phyloP scores from a whole-genome alignment of 805 yeast species.

The Candida fluviatilis region DNA sequence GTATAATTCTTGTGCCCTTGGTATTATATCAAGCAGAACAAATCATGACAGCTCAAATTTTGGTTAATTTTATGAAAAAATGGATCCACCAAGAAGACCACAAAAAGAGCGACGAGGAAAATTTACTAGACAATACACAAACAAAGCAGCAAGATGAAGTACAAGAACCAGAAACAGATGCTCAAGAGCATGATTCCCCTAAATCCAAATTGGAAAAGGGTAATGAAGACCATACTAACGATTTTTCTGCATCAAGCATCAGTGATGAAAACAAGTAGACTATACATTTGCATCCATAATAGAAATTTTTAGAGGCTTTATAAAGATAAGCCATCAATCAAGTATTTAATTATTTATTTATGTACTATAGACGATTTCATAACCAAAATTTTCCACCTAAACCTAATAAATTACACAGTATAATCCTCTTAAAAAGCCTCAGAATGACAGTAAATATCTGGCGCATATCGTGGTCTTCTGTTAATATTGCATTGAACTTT shows the following conservation, averaged over 20 bases:
- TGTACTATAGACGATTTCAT: not conserved
- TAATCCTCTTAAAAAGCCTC: slow-evolving; percentile 23
- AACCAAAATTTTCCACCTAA: not conserved
- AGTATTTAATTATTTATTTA: too few species aligned
- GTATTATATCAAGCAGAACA: slow-evolving; percentile 87
- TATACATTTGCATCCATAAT: too few species aligned
- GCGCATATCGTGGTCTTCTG: slow-evolving; percentile 23
- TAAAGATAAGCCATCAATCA: not conserved
- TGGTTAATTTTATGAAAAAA: slow-evolving; percentile 60
- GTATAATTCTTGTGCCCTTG: slow-evolving; percentile 72
- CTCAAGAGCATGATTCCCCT: not conserved
- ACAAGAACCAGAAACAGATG: not conserved
- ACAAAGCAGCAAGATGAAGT: not conserved
- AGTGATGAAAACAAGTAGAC: not conserved
- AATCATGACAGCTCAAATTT: slow-evolving; percentile 72
- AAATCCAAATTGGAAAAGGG: not conserved
- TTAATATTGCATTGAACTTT: slow-evolving; percentile 25
- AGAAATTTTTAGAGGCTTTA: too few species aligned
- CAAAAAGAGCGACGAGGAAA: slow-evolving; percentile 10
- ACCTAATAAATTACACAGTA: not conserved
- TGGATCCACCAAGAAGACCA: slow-evolving; percentile 54
- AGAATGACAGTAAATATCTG: slow-evolving; percentile 39
- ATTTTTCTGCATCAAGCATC: not conserved
- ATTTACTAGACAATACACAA: not conserved
- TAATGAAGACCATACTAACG: not conserved